These are phyloP conservation scores for Eleusine coracana DNA, from an alignment of 176 grass and related monocot species.

Conservation along the genomic window DNA sequence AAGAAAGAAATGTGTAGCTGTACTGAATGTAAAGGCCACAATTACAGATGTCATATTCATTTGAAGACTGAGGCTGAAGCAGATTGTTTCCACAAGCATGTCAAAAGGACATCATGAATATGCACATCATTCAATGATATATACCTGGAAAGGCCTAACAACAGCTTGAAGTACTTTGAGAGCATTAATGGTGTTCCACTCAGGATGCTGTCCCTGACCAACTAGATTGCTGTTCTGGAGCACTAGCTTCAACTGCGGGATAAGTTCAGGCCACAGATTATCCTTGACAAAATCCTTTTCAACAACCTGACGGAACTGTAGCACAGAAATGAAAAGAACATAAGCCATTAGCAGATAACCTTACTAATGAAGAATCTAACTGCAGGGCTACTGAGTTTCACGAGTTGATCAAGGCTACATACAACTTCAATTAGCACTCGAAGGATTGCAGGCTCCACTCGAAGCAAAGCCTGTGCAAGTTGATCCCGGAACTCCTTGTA, in stretches of 20 bases:
- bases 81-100: constrained; percentile 4
- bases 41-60: constrained; percentile 2
- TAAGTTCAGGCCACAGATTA: constrained; percentile 82
- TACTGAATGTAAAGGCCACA: neutral
- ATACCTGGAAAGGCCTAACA: constrained; percentile 82
- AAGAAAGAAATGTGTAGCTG: neutral
- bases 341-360: neutral
- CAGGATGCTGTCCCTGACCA: constrained; percentile 50
- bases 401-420: constrained; percentile 27
- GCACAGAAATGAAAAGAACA: constrained; percentile 19
- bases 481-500: constrained; percentile 62
- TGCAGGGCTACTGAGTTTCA: neutral
- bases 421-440: constrained; percentile 78
- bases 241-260: constrained; percentile 67
- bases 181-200: constrained; percentile 86
- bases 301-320: constrained; percentile 63
- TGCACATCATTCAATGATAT: neutral
- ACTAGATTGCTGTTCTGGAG: constrained; percentile 74
- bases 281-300: constrained; percentile 81
- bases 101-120: neutral
- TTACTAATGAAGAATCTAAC: neutral
- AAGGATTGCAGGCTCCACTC: constrained; percentile 65
- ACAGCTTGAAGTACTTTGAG: constrained; percentile 72
- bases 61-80: neutral
- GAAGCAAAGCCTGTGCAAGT: constrained; percentile 63